Percentiles rank a stretch among this genome's conserved stretches.
Evolutionary conservation across 352 stramenopile genomes (phyloP).

Genomic region (Phytopythium helicoides): DNA sequence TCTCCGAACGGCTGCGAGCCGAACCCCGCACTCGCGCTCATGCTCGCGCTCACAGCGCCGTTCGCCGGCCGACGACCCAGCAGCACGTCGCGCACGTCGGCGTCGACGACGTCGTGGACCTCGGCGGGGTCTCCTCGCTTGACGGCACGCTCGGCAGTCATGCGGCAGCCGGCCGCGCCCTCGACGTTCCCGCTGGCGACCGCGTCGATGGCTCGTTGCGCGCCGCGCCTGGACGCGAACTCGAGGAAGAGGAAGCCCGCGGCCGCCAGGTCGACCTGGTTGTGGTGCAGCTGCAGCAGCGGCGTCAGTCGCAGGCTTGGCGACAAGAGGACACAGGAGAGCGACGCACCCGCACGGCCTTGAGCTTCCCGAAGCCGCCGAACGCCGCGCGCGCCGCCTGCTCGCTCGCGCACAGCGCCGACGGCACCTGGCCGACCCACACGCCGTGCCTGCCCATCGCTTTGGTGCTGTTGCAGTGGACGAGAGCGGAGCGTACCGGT

Average conservation of each 20-base stretch:
- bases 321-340: not conserved
- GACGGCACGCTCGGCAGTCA: constrained; percentile 47
- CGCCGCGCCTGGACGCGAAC: constrained; percentile 35
- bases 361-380: constrained; percentile 39
- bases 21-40: constrained; percentile 20
- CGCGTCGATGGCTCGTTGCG: constrained; percentile 33
- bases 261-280: constrained; percentile 52
- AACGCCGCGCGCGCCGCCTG: constrained; percentile 45
- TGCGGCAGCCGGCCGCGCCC: constrained; percentile 19
- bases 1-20: constrained; percentile 39
- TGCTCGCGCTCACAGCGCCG: not conserved
- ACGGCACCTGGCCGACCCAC: constrained; percentile 54
- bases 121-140: constrained; percentile 23
- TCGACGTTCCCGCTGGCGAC: constrained; percentile 21
- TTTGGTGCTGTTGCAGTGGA: not conserved
- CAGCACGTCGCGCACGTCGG: constrained; percentile 48
- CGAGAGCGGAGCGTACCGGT: too few relatives aligned
- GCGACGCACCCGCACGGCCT: constrained; percentile 38
- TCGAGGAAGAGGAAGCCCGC: constrained; percentile 72
- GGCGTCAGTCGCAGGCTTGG: not conserved
- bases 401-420: constrained; percentile 57
- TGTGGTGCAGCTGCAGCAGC: constrained; percentile 53
- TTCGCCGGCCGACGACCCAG: constrained; percentile 37
- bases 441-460: constrained; percentile 22
- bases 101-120: constrained; percentile 16